Base-by-base conservation (phyloP, 75 land plant genomes). In the Gnetum montanum region DNA sequence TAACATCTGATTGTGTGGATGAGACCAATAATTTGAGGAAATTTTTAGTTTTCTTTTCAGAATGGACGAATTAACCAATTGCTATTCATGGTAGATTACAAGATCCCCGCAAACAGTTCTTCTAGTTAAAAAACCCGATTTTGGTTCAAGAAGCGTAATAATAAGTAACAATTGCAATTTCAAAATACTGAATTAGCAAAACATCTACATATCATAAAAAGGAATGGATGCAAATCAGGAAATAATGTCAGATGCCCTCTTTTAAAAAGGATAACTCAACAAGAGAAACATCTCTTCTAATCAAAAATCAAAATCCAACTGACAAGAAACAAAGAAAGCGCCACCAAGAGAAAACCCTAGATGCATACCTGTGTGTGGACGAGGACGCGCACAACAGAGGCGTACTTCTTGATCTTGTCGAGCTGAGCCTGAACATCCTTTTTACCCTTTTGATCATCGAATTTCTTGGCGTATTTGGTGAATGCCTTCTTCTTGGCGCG, bases 371-470 rank as follows among this genome's bases (percentile, higher is more conserved):
- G 43, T 0, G 43, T 40, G 43, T 40, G 43, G 3, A 16, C 43
- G 8, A 69, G 60, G 34, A 78, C 77, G 20, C 81, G 71, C 28
- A 78, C 40, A 37, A 78, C 77, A 36, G 60, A 45, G 6, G 61
- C 63, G 59, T 58, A 79, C 47, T 79, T 75, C 86, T 85, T 79
- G 6, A 80, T 52, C 50, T 89, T 79, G 71, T 77, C 69, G 26
- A 73, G 70, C 58, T 77, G 77, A 29, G 76, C 64, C 28, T 76
- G 64, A 40, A 85, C 79, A 30, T 76, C 83, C 70, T 82, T 85
- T 58, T 82, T 82, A 4, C 96, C 86, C 23, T 79, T 90, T 19
- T 79, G 90, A 57, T 54, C 41, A 19, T 81, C 90, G 56, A 54
- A 79, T 46, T 78, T 74, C 80, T 85, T 79, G 7, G 83, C 51